Base-by-base conservation (phyloP, 306 rosid genomes). In the Prunus padus region DNA sequence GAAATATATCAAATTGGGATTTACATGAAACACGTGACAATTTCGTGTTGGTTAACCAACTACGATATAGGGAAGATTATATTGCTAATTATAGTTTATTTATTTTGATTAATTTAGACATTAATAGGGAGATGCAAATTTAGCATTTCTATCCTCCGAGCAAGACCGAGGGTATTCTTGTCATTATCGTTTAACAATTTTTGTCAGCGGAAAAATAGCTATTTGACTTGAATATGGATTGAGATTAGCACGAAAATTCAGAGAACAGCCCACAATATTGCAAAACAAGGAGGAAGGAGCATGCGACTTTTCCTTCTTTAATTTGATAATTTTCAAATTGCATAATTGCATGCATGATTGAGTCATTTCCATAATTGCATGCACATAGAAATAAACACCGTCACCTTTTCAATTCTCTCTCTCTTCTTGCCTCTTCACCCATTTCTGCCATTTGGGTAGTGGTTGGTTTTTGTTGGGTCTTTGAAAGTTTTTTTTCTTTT, bases 381-480 rank as follows among this genome's bases (percentile, higher is more conserved):
- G 52, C 52, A 37, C 42, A 37, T 37, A 6, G 9, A 8, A 37
- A 37, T 37, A 37, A 37, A 7, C 42, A 7, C 42, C 42, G 19
- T 5, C 70, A 14, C n/a, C 65, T 55, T 13, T 67, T 22, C 30
- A 67, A 45, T 67, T n/a, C 52, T 67, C 49, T 20, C 22, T 22
- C 25, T 51, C 23, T 71, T 22, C 30, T 20, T 37, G 51, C 51
- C 65, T 37, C 65, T 37, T 71, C 65, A 20, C 61, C 18, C 19
- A 26, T 49, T 15, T 28, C 16, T 69, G 3, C 12, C 45, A 11
- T 69, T 33, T 37, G 51, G 51, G 66, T 5, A 13, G 61, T 65
- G 74, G 20, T 22, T 79, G 30, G 70, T 31, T 50, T 77, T 56
- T 76, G 52, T 77, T 84, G 85, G 86, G 78, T 59, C 64, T 15